A percentile compares a stretch with the other conserved stretches of the same genome.
phyloP scores from a whole-genome alignment of 2,329 filamentous ascomycete species.

The Beauveria brongniartii region DNA sequence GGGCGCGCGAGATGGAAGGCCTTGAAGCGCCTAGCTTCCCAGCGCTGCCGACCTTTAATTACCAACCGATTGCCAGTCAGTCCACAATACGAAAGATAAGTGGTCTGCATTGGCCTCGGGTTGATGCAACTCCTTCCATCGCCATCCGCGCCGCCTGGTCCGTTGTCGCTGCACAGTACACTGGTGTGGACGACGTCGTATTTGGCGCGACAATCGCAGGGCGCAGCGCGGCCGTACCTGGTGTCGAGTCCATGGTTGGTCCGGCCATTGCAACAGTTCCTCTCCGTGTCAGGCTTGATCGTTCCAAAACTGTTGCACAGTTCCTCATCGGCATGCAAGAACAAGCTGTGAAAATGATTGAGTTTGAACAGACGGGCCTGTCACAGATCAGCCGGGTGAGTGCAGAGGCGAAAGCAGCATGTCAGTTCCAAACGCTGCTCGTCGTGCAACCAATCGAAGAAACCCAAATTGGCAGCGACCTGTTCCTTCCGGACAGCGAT shows the following conservation, averaged over 20 bases:
- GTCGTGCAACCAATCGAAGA: slow-evolving; percentile 11
- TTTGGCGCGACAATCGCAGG: slow-evolving; percentile 13
- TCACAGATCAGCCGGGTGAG: slow-evolving; percentile 11
- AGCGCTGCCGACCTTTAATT: not conserved
- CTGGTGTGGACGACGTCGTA: slow-evolving; percentile 9
- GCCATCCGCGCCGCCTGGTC: slow-evolving; percentile 11
- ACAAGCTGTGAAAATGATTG: slow-evolving; percentile 8
- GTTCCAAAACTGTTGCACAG: slow-evolving; percentile 7
- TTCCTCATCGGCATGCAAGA: slow-evolving; percentile 14
- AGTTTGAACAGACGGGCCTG: slow-evolving; percentile 13
- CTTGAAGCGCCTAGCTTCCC: slow-evolving; percentile 3
- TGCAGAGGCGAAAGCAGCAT: slow-evolving; percentile 11
- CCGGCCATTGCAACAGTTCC: slow-evolving; percentile 20
- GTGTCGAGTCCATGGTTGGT: slow-evolving; percentile 11
- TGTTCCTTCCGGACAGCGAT: slow-evolving; percentile 1
- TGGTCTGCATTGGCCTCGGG: not conserved
- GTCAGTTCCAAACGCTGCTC: slow-evolving; percentile 18
- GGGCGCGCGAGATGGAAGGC: not conserved
- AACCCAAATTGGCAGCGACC: not conserved
- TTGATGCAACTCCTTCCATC: slow-evolving; percentile 7
- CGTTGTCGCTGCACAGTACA: slow-evolving; percentile 9
- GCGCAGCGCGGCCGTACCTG: slow-evolving; percentile 9
- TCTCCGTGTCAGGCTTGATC: slow-evolving; percentile 7
- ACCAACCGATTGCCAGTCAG: not conserved
- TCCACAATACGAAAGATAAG: not conserved